Evolutionary conservation across 164 flowering plant species (phyloP), one percentile per base, ranked within the genome.

Genomic region (Houttuynia cordata): DNA sequence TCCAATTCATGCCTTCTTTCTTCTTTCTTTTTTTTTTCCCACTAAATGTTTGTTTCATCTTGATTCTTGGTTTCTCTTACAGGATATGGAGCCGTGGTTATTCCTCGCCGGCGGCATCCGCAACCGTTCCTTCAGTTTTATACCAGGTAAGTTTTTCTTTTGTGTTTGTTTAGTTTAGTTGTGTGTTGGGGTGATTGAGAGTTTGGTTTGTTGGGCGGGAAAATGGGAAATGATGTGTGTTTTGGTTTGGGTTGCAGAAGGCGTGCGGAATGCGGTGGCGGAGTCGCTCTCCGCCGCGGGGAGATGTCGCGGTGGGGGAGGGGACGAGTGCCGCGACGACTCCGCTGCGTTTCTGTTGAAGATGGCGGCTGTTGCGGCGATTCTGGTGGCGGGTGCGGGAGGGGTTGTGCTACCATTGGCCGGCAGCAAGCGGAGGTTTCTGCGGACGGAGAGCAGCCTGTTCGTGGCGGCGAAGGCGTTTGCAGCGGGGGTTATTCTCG

Each of bases 401-500:
- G 98, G 98, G 2, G 71, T 92, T 10, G 77, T 91, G 18, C 71
- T 86, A 7, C 98, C 98, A 0, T 79, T 92, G 4, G 45, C 83
- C 15, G 98, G 98, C 8, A 83, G 69, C 70, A 77, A 80, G 47
- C 74, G 84, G 23, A 67, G 77, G 4, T 78, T 85, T 62, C 76
- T 92, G 21, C 66, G 75, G 18, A 76, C 94, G 0, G 92, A 92
- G 45, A 74, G 97, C 18, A 83, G 81, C 63, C 67, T 83, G 40
- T 87, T 92, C 63, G 76, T 83, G 12, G 83, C 82, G 0, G 87
- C 92, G 17, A 92, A 89, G 64, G 97, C 98, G 39, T 92, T 92
- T 45, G 98, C 97, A 0, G 98, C 97, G 5, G 98, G 98, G 24
- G 97, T 92, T 7, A 92, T 92, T 53, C 84, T 92, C 5, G 96